Base-by-base conservation (phyloP, 768 basidiomycete species). In the Cantharellus anzutake region DNA sequence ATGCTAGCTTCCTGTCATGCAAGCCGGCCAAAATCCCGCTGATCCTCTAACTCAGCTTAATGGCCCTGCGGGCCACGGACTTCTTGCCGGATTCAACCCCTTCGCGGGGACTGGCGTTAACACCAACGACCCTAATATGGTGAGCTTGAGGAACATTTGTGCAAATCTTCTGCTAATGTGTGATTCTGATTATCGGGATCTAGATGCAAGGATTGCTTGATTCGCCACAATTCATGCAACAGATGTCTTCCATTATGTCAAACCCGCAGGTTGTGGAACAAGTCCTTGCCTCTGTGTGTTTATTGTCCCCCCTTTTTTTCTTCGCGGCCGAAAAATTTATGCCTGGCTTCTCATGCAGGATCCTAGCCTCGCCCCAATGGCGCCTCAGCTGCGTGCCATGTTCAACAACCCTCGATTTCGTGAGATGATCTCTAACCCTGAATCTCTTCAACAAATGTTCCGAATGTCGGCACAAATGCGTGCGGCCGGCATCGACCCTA, bases 101-200 rank as follows among this genome's bases (percentile, higher is more conserved):
- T 98, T 99, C 67, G 77, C 84, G 0, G 84, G 84, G 3, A 81
- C 94, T 80, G 94, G 93, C 1, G 56, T 94, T 51, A 99, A 99
- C 67, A 75, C 79, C 3, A 88, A 87, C 65, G 94, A 97, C 68
- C 93, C 93, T 0, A 96, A 97, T 69, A 87, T 94, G 81, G 90
- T 89, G 61, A 64, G 79, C 72, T 29, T 37, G 14, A 3, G 20
- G 40, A 7, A 11, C 5, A 53, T 29, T 11, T 29, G 44, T 48
- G 11, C 11, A 11, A 50, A 57, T 34, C 41, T 59, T 63, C 55
- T 41, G 50, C 42, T 35, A 20, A 41, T 34, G 34, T 56, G 38
- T 4, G 41, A 58, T 29, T 61, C 39, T 38, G 52, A 3, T 39
- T 56, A 42, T 29, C 20, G 20, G 20, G 20, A 29, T 29, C 3